A percentile compares a stretch with the other conserved stretches of the same genome.
phyloP scores from a whole-genome alignment of 2,329 filamentous ascomycete genomes.

The Teratosphaeria zuluensis region DNA sequence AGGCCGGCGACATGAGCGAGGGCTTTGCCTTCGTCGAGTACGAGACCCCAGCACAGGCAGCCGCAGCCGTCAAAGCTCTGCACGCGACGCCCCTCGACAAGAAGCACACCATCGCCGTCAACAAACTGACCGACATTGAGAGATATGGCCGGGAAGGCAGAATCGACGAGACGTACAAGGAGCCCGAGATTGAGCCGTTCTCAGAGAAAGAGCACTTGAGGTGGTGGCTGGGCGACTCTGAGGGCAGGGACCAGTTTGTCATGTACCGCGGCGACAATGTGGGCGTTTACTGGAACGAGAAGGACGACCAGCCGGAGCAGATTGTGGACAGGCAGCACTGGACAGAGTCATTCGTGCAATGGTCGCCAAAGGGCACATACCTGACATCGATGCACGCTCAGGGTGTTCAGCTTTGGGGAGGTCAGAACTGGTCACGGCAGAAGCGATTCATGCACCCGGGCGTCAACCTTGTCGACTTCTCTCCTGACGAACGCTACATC shows the following conservation, averaged over 20 bases:
- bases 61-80: conserved; percentile 79
- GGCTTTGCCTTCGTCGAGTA: conserved; percentile 97
- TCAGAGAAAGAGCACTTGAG: conserved; percentile 86
- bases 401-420: conserved; percentile 96
- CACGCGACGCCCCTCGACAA: conserved; percentile 86
- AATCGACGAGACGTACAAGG: conserved; percentile 80
- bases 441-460: conserved; percentile 91
- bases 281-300: conserved; percentile 97
- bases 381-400: conserved; percentile 91
- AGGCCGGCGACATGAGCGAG: conserved; percentile 67
- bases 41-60: conserved; percentile 78
- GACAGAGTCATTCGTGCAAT: conserved; percentile 97
- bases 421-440: conserved; percentile 76
- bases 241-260: conserved; percentile 88
- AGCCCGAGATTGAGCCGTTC: conserved; percentile 75
- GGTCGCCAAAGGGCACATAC: conserved; percentile 91
- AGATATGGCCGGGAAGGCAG: conserved; percentile 89
- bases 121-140: conserved; percentile 97
- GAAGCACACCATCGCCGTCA: conserved; percentile 89
- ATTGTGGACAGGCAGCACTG: conserved; percentile 89
- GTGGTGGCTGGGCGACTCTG: conserved; percentile 83
- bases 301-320: conserved; percentile 77
- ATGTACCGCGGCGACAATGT: conserved; percentile 90
- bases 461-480: conserved; percentile 94
- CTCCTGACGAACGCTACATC: conserved; percentile 81